Evolutionary conservation across 495 filamentous ascomycete species (phyloP), one percentile per base, ranked within the genome.

Genomic region (Penicillium taxi): DNA sequence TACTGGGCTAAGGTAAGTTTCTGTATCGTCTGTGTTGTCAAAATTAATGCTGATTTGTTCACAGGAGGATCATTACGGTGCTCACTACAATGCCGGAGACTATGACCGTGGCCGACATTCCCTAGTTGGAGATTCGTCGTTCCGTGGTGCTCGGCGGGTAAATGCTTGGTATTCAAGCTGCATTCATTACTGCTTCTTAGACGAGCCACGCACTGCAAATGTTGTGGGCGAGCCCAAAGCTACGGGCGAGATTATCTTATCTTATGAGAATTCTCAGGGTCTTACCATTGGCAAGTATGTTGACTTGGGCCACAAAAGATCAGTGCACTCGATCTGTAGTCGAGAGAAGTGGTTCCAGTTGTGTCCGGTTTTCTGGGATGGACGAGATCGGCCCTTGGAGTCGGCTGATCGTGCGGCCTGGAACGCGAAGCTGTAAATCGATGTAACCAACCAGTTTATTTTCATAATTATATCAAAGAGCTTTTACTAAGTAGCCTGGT

Each of bases 121-220:
- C 5, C 70, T 84, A 5, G 78, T 82, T 5, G 80, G 80, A 31
- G 75, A 82, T 45, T 59, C 71, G 26, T 65, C 64, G 9, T 79
- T 70, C 63, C 69, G 80, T 6, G 80, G 80, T 18, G 71, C 77
- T 32, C 73, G 80, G 39, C 72, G 80, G 9, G 79, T 80, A 6
- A 77, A 72, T 35, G 77, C 75, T 9, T 84, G 80, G 80, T 82
- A 75, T 66, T 75, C 74, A 11, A 73, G 70, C 47, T 59, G 75
- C 53, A 82, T 84, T 58, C 80, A 84, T 51, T 84, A 80, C 50
- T 64, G 76, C 41, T 84, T 78, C 58, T 63, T 84, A 25, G 80
- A 84, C 54, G 80, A 84, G 42, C 74, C 77, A 42, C 73, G 80
- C 19, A 84, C 80, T 3, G 59, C 51, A 39, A 53, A 62, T 35